Conservation (phyloP, 257 asterid species). For the Przewalskia tangutica region DNA sequence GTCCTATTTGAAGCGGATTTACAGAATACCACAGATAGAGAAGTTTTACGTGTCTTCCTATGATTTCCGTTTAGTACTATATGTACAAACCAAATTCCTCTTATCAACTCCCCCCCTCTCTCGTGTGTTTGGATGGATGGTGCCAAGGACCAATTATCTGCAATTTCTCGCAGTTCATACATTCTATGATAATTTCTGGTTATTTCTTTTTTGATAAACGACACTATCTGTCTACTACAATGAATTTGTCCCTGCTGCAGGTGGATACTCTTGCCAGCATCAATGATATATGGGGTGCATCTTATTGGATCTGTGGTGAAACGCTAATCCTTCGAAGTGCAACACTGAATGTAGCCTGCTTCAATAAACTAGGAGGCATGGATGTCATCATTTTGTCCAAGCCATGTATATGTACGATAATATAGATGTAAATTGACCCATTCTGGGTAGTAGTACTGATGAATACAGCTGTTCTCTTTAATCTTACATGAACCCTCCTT, state of each 20-base stretch:
- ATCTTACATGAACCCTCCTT: neutral
- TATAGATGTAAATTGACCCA: conserved; percentile 2
- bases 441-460: neutral
- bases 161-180: neutral
- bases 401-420: neutral
- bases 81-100: neutral
- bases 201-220: neutral
- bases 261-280: neutral
- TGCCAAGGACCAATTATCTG: neutral
- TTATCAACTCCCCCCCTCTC: neutral
- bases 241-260: neutral
- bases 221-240: neutral
- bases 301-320: neutral
- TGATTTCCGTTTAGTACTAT: neutral
- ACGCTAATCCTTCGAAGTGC: neutral
- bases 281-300: neutral
- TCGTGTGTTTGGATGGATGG: neutral
- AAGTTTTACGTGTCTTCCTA: neutral
- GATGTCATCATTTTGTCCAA: neutral
- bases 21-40: neutral
- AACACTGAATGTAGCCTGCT: conserved; percentile 1
- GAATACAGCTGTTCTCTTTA: too few species aligned
- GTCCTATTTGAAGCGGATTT: neutral
- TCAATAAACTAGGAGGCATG: neutral
- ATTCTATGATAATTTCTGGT: neutral